Evolutionary conservation across 306 rosid species (phyloP).

Genomic region (Abrus precatorius): DNA sequence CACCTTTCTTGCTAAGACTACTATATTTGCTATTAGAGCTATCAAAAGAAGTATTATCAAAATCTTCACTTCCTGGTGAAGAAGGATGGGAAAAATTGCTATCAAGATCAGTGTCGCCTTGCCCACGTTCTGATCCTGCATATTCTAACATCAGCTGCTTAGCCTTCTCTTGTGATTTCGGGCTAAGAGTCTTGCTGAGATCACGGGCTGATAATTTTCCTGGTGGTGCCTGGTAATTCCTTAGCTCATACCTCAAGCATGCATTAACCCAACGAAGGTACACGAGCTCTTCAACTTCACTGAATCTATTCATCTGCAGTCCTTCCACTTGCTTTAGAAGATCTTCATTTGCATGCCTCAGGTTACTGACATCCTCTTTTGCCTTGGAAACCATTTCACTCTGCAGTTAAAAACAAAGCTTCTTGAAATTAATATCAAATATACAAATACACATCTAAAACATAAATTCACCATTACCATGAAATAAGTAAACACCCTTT

Average conservation of each 20-base stretch:
- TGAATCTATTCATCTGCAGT: slow-evolving; percentile 87
- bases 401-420: slow-evolving; percentile 57
- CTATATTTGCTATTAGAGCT: slow-evolving; percentile 77
- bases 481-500: slow-evolving; percentile 5
- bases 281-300: slow-evolving; percentile 97
- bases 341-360: slow-evolving; percentile 86
- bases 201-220: slow-evolving; percentile 89
- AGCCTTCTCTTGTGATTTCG: slow-evolving; percentile 89
- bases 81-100: slow-evolving; percentile 97
- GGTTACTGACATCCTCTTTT: slow-evolving; percentile 68
- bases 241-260: slow-evolving; percentile 89
- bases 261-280: slow-evolving; percentile 99
- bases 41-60: slow-evolving; percentile 88
- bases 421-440: slow-evolving; percentile 28
- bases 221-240: slow-evolving; percentile 72
- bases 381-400: slow-evolving; percentile 76
- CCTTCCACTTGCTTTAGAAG: slow-evolving; percentile 94
- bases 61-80: slow-evolving; percentile 98
- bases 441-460: slow-evolving; percentile 8
- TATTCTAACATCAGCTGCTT: slow-evolving; percentile 93
- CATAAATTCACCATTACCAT: slow-evolving; percentile 29
- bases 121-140: slow-evolving; percentile 95
- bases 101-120: slow-evolving; percentile 92
- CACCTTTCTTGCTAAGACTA: slow-evolving; percentile 76
- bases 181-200: slow-evolving; percentile 85